A percentile compares a stretch with the other conserved stretches of the same genome.
These are phyloP conservation scores for Telopea speciosissima DNA, from an alignment of 177 flowering plant species.

Conservation along the genomic window DNA sequence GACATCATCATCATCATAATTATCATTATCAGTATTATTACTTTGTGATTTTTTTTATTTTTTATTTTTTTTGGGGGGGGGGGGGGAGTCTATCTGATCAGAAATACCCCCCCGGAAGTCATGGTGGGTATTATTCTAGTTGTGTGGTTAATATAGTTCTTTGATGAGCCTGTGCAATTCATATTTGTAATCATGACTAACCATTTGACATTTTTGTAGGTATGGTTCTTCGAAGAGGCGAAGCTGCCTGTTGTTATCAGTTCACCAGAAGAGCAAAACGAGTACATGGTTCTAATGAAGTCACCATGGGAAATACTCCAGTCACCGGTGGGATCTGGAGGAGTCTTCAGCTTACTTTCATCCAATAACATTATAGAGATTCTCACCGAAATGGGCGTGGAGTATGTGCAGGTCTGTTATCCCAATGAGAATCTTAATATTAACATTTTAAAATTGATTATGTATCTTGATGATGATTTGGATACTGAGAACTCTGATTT, in stretches of 20 bases:
- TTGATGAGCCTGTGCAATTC: background rate
- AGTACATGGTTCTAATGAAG: slow-evolving; percentile 65
- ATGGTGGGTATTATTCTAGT: too few relatives aligned
- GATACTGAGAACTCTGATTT: background rate
- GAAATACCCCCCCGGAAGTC: background rate
- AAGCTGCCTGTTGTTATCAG: slow-evolving; percentile 67
- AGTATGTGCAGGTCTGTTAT: slow-evolving; percentile 66
- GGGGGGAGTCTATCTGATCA: too few relatives aligned
- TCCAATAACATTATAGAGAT: slow-evolving; percentile 39
- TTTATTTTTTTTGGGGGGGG: too few relatives aligned
- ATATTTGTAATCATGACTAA: background rate
- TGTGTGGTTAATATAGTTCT: background rate
- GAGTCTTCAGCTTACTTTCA: slow-evolving; percentile 58
- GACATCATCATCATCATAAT: too few relatives aligned
- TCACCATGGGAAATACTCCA: slow-evolving; percentile 92
- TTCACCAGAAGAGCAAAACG: slow-evolving; percentile 32
- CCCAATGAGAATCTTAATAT: background rate
- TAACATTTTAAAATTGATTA: background rate
- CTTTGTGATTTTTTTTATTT: too few relatives aligned
- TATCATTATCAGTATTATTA: too few relatives aligned
- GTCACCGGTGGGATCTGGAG: slow-evolving; percentile 82
- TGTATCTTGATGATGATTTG: background rate
- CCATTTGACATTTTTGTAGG: slow-evolving; percentile 31
- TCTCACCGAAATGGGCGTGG: slow-evolving; percentile 52
- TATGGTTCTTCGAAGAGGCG: slow-evolving; percentile 80